Conservation (phyloP, 2,329 filamentous ascomycete genomes). For the Aspergillus felis region DNA sequence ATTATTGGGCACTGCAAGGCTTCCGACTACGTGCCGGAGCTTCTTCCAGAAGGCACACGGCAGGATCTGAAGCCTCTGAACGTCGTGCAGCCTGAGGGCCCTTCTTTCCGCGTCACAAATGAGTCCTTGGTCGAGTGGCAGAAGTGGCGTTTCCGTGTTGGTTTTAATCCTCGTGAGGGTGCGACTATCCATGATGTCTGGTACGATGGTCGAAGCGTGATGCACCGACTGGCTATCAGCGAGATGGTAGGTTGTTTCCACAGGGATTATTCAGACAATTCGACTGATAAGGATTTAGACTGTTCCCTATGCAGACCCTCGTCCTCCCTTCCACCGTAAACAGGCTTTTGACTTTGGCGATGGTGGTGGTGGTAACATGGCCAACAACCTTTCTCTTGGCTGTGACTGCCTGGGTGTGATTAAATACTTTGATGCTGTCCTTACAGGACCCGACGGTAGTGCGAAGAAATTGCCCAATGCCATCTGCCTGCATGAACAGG, state of each 20-base stretch:
- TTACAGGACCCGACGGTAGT: conserved; percentile 52
- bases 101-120: conserved; percentile 54
- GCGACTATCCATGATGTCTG: conserved; percentile 66
- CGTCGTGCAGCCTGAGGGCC: conserved; percentile 66
- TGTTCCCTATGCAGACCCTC: conserved; percentile 64
- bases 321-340: conserved; percentile 64
- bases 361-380: conserved; percentile 61
- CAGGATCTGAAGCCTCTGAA: conserved; percentile 65
- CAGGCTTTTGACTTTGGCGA: conserved; percentile 71
- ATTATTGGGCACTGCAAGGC: conserved; percentile 51
- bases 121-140: conserved; percentile 53
- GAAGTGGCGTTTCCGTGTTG: conserved; percentile 66
- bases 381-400: conserved; percentile 59
- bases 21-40: conserved; percentile 50
- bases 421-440: conserved; percentile 60
- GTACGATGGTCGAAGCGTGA: conserved; percentile 62
- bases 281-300: conserved; percentile 16
- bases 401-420: conserved; percentile 58
- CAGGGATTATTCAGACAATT: neutral
- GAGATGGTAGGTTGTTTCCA: conserved; percentile 56
- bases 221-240: conserved; percentile 63
- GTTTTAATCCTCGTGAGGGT: conserved; percentile 58
- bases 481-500: conserved; percentile 64
- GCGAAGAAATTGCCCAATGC: conserved; percentile 57
- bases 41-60: conserved; percentile 44